A percentile compares a stretch with the other conserved stretches of the same genome.
Evolutionary conservation across 176 grass and related monocot species (phyloP).

Genomic region (Raddia distichophylla): DNA sequence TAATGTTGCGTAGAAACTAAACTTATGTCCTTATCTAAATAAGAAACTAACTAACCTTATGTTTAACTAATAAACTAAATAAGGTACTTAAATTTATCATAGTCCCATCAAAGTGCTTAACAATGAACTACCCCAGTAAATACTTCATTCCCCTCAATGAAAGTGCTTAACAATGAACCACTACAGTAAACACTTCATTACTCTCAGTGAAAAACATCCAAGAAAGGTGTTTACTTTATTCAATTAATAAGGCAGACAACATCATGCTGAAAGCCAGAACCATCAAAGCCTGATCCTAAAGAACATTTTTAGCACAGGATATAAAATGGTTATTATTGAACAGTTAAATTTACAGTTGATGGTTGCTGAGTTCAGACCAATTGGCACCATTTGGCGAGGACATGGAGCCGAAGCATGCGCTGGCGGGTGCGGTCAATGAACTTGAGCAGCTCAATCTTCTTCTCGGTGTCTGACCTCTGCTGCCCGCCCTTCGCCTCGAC

Average conservation of each 20-base stretch:
- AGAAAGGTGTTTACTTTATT: not conserved
- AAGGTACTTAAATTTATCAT: not conserved
- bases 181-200: slow-evolving; percentile 21
- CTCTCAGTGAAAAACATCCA: slow-evolving; percentile 5
- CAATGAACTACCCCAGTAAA: slow-evolving; percentile 22
- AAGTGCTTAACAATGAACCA: slow-evolving; percentile 24
- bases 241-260: slow-evolving; percentile 35
- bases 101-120: slow-evolving; percentile 1
- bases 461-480: slow-evolving; percentile 85
- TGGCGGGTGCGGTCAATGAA: slow-evolving; percentile 87
- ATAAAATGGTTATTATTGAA: slow-evolving; percentile 14
- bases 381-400: slow-evolving; percentile 98
- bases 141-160: not conserved
- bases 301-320: not conserved
- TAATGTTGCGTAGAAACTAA: too few relatives aligned
- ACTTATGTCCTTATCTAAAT: too few relatives aligned
- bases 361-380: slow-evolving; percentile 56
- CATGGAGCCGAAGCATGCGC: slow-evolving; percentile 98
- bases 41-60: too few relatives aligned
- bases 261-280: not conserved
- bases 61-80: too few relatives aligned
- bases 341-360: not conserved
- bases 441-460: slow-evolving; percentile 99
- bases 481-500: slow-evolving; percentile 54
- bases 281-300: not conserved